These are phyloP conservation scores for Mrakia blollopis DNA, from an alignment of 768 basidiomycete genomes.

Conservation along the genomic window DNA sequence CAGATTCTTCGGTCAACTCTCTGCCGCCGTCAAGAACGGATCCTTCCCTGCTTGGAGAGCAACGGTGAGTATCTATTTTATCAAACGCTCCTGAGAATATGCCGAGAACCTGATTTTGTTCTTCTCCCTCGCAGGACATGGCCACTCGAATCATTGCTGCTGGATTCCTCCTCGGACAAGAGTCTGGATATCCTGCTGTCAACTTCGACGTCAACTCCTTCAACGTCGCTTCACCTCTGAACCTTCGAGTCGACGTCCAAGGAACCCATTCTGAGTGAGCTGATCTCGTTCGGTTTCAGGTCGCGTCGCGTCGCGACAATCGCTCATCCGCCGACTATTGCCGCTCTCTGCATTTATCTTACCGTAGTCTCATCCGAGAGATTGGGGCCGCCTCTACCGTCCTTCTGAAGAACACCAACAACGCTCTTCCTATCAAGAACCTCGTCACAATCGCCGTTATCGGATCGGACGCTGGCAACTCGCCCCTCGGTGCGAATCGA, in stretches of 20 bases:
- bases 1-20: constrained; percentile 48
- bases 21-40: constrained; percentile 63
- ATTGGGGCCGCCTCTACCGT: constrained; percentile 66
- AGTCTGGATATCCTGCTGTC: constrained; percentile 55
- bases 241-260: constrained; percentile 53
- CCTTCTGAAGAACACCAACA: constrained; percentile 16
- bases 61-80: background rate
- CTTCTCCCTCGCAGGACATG: constrained; percentile 49
- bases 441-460: constrained; percentile 53
- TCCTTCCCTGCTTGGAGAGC: constrained; percentile 53
- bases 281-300: background rate
- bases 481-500: constrained; percentile 62
- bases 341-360: background rate
- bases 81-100: background rate
- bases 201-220: constrained; percentile 53
- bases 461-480: constrained; percentile 59
- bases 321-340: background rate
- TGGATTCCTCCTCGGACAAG: constrained; percentile 44
- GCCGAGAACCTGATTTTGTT: background rate
- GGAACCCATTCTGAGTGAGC: constrained; percentile 55
- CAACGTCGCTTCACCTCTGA: constrained; percentile 9
- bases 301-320: background rate
- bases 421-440: background rate
- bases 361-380: constrained; percentile 57
- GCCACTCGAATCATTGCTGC: constrained; percentile 63